Percentiles rank a stretch among this genome's conserved stretches.
Evolutionary conservation across 2,329 filamentous ascomycete species (phyloP).

Genomic region (Huntiella bhutanensis): DNA sequence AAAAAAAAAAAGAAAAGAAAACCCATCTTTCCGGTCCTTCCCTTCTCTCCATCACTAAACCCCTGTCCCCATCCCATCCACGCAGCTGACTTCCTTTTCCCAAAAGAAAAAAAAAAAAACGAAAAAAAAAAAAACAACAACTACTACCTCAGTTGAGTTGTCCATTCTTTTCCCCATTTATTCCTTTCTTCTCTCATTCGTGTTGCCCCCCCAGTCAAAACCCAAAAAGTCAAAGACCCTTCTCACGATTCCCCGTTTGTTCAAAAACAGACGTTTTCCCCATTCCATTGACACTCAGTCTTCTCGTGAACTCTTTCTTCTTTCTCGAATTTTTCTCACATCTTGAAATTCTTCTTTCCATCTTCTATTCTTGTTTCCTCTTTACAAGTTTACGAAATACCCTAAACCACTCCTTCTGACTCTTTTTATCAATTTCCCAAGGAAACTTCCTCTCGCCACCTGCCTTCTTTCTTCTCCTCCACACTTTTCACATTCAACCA

Average conservation of each 20-base stretch:
- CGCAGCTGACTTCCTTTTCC: too few relatives aligned
- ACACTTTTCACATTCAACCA: neutral
- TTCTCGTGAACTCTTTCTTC: neutral
- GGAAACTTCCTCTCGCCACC: too few relatives aligned
- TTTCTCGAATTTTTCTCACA: neutral
- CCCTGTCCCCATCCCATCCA: too few relatives aligned
- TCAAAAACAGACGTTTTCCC: too few relatives aligned
- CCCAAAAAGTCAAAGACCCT: neutral
- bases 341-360: constrained; percentile 1
- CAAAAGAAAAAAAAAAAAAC: too few relatives aligned
- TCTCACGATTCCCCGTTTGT: too few relatives aligned
- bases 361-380: neutral
- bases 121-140: too few relatives aligned
- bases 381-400: neutral
- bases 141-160: too few relatives aligned
- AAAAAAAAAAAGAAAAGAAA: too few relatives aligned
- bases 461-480: neutral
- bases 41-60: neutral
- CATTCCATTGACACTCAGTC: too few relatives aligned
- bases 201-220: neutral
- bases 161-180: neutral
- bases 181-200: neutral
- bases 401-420: neutral
- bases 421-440: neutral
- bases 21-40: neutral